Percentiles rank a stretch among this genome's conserved stretches.
These are phyloP conservation scores for Aspergillus sclerotiicarbonarius DNA, from an alignment of 495 filamentous ascomycete species.

Conservation along the genomic window DNA sequence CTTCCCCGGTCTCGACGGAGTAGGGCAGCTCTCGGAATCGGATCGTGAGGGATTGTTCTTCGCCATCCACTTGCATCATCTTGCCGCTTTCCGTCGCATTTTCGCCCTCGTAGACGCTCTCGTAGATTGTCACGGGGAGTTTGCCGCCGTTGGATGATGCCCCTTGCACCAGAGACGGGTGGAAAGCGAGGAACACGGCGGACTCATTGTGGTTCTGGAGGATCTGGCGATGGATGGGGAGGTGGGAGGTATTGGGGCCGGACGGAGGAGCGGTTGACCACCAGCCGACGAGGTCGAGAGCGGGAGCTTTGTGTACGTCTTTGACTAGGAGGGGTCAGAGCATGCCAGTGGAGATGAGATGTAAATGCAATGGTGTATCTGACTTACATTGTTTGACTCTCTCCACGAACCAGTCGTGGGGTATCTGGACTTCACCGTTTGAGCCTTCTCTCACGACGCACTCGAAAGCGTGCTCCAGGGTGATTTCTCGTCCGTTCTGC, in stretches of 20 bases:
- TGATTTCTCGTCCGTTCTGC: constrained; percentile 85
- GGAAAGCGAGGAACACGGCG: constrained; percentile 82
- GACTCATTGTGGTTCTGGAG: constrained; percentile 77
- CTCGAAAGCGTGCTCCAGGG: constrained; percentile 90
- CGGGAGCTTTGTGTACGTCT: constrained; percentile 79
- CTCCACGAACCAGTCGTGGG: constrained; percentile 71
- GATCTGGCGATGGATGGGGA: constrained; percentile 75
- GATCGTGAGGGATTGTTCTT: constrained; percentile 54
- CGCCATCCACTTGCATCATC: constrained; percentile 71
- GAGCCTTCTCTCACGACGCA: constrained; percentile 52
- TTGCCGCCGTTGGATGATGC: constrained; percentile 62
- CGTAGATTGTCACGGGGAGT: constrained; percentile 86
- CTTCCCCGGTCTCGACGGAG: constrained; percentile 86
- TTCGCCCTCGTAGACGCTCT: constrained; percentile 73
- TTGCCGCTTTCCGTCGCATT: constrained; percentile 56
- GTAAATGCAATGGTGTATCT: not conserved
- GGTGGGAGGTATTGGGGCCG: constrained; percentile 63
- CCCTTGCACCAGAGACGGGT: constrained; percentile 55
- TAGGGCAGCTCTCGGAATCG: constrained; percentile 83
- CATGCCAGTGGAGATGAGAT: constrained; percentile 11
- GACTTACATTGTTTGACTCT: constrained; percentile 78
- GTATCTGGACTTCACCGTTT: constrained; percentile 53
- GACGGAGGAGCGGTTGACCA: constrained; percentile 77
- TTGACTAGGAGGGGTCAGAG: constrained; percentile 56
- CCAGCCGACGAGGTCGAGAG: constrained; percentile 90